Base-by-base conservation (phyloP, 192 early-diverging fungal species). In the Fimicolochytrium jonesii region DNA sequence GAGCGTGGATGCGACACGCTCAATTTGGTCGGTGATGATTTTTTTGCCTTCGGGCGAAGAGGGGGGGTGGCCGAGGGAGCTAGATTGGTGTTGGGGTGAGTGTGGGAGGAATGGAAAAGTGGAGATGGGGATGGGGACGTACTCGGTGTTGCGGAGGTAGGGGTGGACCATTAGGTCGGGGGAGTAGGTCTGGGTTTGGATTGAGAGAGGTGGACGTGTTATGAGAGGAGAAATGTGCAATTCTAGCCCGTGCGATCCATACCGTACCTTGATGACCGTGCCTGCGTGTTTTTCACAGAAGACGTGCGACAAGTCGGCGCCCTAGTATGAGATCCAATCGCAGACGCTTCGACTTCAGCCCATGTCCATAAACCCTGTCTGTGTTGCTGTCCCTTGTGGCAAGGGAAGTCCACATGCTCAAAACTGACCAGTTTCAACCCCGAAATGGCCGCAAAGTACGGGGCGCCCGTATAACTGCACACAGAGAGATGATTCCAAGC, bases 121-220 rank as follows among this genome's bases (percentile, higher is more conserved):
- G 15, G 13, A 17, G 17, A 23, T 28, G n/a, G 3, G 28, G 20
- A n/a, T 0, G n/a, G 18, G 4, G 17, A 52, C 34, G 56, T 75
- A 64, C 73, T 65, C 62, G 2, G 55, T 53, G 30, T 66, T 75
- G 29, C 77, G 75, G 52, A 98, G 57, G 55, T 88, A 90, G 4
- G 97, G 97, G 70, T 93, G 87, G 3, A 99, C 97, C 56, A 99
- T 97, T 6, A 99, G 70, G 55, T 99, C 88, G 18, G 90, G 87
- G 26, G 84, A 81, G 71, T 90, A 90, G 78, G 52, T 48, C 46
- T 48, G 47, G n/a, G n/a, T n/a, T n/a, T n/a, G n/a, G n/a, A n/a
- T n/a, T n/a, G n/a, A n/a, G n/a, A n/a, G n/a, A n/a, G n/a, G n/a
- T n/a, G n/a, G n/a, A n/a, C n/a, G n/a, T n/a, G n/a, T n/a, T n/a